Conservation (phyloP, 805 yeast genomes). For the Wickerhamomyces canadensis region DNA sequence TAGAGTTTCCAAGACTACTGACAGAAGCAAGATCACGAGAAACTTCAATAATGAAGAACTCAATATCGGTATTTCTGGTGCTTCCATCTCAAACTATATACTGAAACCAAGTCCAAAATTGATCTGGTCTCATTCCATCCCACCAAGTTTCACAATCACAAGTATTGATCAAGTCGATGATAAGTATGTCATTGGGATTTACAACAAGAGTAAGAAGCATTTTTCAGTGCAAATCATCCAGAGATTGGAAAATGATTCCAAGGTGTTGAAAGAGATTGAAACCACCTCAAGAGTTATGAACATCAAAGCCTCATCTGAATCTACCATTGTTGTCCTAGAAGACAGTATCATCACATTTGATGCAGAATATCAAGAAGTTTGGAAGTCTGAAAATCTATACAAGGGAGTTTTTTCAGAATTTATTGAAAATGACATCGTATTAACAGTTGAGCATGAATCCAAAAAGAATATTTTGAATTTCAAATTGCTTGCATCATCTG, state of each 20-base stretch:
- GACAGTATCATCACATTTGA: constrained; percentile 6
- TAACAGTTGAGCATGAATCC: constrained; percentile 10
- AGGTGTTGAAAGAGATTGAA: constrained; percentile 14
- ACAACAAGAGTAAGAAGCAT: constrained; percentile 15
- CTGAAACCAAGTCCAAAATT: constrained; percentile 48
- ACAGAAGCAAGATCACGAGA: constrained; percentile 12
- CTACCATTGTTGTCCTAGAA: constrained; percentile 11
- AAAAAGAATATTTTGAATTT: constrained; percentile 17
- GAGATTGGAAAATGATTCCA: constrained; percentile 19
- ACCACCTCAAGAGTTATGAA: constrained; percentile 8
- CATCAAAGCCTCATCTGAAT: constrained; percentile 4
- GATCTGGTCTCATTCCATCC: constrained; percentile 46
- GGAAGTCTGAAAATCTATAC: constrained; percentile 16
- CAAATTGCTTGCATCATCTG: constrained; percentile 13
- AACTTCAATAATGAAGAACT: constrained; percentile 15
- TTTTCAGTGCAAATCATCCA: constrained; percentile 15
- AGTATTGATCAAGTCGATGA: constrained; percentile 10
- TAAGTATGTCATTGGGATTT: constrained; percentile 13
- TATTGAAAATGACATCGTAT: constrained; percentile 14
- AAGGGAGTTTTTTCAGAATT: constrained; percentile 9
- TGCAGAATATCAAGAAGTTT: constrained; percentile 4
- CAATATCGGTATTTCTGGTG: constrained; percentile 24
- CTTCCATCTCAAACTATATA: constrained; percentile 30
- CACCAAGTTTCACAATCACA: constrained; percentile 37
- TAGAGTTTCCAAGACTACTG: constrained; percentile 15